A percentile compares a stretch with the other conserved stretches of the same genome.
Evolutionary conservation across 768 basidiomycete species (phyloP).

Genomic region (Pleurotus pulmonarius): DNA sequence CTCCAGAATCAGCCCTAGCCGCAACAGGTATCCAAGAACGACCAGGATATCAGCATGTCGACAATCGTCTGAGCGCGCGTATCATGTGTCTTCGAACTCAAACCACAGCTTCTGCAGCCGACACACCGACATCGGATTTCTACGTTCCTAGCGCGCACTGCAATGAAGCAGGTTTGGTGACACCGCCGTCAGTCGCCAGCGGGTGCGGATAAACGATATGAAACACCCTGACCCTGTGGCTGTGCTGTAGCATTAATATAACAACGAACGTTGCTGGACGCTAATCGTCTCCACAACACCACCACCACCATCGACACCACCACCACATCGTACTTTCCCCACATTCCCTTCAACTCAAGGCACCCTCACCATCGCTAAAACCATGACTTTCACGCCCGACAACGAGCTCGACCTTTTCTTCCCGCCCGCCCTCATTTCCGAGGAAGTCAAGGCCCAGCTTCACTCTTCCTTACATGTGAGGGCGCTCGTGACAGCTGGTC

Average conservation of each 20-base stretch:
- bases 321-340: not conserved
- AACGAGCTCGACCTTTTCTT: constrained; percentile 74
- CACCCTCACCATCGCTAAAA: not conserved
- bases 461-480: constrained; percentile 67
- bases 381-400: constrained; percentile 52
- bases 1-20: no score
- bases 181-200: not conserved
- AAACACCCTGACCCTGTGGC: constrained; percentile 6
- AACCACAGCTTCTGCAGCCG: no score
- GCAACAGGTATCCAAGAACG: no score
- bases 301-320: not conserved
- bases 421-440: constrained; percentile 65
- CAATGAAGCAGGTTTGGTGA: not conserved
- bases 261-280: constrained; percentile 6
- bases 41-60: no score
- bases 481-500: constrained; percentile 3
- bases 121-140: no score
- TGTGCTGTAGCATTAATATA: constrained; percentile 1
- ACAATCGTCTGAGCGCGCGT: no score
- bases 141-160: no score
- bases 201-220: not conserved
- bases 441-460: constrained; percentile 54
- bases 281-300: not conserved
- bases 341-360: not conserved
- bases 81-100: no score